A percentile compares a stretch with the other conserved stretches of the same genome.
Evolutionary conservation across 495 filamentous ascomycete species (phyloP).

Genomic region (Zalerion maritima): DNA sequence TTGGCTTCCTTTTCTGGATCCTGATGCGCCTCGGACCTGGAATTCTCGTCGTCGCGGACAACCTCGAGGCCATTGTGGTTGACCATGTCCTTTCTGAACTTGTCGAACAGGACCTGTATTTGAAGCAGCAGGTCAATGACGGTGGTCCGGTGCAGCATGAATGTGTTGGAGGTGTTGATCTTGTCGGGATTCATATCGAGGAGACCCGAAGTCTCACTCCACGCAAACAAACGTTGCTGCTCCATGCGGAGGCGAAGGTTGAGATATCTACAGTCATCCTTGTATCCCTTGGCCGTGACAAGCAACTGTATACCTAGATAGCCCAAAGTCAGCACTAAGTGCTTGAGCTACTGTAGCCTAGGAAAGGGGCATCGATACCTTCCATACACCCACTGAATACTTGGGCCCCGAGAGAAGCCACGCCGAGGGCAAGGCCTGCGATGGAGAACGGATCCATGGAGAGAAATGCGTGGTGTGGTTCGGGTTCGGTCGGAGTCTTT

Average conservation of each 20-base stretch:
- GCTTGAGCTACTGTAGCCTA: background rate
- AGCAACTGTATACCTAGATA: slow-evolving; percentile 25
- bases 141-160: slow-evolving; percentile 27
- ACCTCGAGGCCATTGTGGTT: slow-evolving; percentile 18
- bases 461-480: too few species aligned
- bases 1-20: slow-evolving; percentile 24
- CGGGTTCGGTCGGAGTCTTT: too few species aligned
- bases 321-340: slow-evolving; percentile 1
- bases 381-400: slow-evolving; percentile 28
- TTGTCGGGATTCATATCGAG: slow-evolving; percentile 20
- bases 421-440: slow-evolving; percentile 24
- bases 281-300: slow-evolving; percentile 25
- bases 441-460: slow-evolving; percentile 27
- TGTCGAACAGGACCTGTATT: slow-evolving; percentile 27
- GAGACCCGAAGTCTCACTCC: slow-evolving; percentile 31
- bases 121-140: slow-evolving; percentile 29
- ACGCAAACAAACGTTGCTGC: slow-evolving; percentile 31
- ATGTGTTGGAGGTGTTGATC: slow-evolving; percentile 27
- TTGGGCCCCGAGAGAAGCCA: slow-evolving; percentile 24
- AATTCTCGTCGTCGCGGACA: slow-evolving; percentile 11
- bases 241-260: slow-evolving; percentile 29
- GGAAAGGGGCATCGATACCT: slow-evolving; percentile 10
- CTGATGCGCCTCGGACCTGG: slow-evolving; percentile 1
- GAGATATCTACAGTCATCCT: slow-evolving; percentile 28
- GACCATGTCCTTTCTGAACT: slow-evolving; percentile 27